Base-by-base conservation (phyloP, 2,329 filamentous ascomycete genomes). In the Amylocarpus encephaloides region DNA sequence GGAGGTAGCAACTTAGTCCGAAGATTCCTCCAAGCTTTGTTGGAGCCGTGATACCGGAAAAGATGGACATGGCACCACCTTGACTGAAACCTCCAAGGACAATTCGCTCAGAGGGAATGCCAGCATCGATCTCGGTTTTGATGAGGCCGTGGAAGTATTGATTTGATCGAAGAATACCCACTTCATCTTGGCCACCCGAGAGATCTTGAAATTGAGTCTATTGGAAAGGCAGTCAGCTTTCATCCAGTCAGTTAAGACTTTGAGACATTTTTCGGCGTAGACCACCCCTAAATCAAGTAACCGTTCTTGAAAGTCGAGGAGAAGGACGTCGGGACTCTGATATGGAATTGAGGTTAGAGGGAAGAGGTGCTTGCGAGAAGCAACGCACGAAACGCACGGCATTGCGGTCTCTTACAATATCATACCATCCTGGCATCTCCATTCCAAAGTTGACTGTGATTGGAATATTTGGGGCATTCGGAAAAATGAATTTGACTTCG, bases 401-500 rank as follows among this genome's bases (percentile, higher is more conserved):
- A 22, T 56, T 22, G 32, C 54, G 55, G 57, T 56, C 48, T 51
- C 73, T 71, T 71, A 86, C 81, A 66, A 93, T 84, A 62, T 93
- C 86, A 67, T 88, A 93, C 88, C 88, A 93, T 19, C 85, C 90
- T 1, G 90, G 88, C 88, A 95, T 94, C 22, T 69, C 66, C 77
- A 86, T 84, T 48, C 88, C 87, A 54, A 76, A 74, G 66, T 90
- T 90, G 62, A 83, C 74, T n/a, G 89, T 91, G 65, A 96, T 88
- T 30, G 90, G 89, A 48, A 95, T 93, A 34, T 70, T 71, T 5
- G 92, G 90, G 26, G 93, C 93, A 71, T 95, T 88, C 13, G 93
- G 93, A 68, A 98, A 85, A 64, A 98, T 81, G 69, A 97, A 97
- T 66, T 92, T 86, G 67, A 95, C 88, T 70, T 96, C 86, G 51